Conservation (phyloP, 2,329 filamentous ascomycete species). For the Ceratocystis harringtonii region DNA sequence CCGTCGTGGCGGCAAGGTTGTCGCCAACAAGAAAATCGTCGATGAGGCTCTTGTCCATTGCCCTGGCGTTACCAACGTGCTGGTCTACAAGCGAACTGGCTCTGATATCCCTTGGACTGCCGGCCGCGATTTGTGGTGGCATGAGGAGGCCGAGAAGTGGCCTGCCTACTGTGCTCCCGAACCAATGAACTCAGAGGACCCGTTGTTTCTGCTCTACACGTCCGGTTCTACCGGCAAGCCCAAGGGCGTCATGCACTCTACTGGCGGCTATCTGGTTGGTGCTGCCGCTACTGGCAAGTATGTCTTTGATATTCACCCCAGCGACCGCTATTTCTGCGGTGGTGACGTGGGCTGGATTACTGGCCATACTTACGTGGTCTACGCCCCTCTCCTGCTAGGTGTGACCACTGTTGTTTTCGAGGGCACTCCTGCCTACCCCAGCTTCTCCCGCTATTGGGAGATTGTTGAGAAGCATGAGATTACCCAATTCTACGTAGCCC, state of each 20-base stretch:
- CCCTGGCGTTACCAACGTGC: constrained; percentile 66
- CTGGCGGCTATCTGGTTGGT: constrained; percentile 84
- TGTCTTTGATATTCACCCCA: constrained; percentile 93
- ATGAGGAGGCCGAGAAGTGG: constrained; percentile 96
- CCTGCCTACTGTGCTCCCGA: constrained; percentile 83
- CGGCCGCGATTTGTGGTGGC: constrained; percentile 92
- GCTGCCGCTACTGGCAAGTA: constrained; percentile 93
- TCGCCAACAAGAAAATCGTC: constrained; percentile 97
- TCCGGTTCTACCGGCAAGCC: constrained; percentile 97
- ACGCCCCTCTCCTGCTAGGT: constrained; percentile 83
- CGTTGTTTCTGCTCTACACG: constrained; percentile 93
- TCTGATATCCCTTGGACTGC: constrained; percentile 77
- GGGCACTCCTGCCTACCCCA: constrained; percentile 90
- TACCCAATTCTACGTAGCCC: constrained; percentile 96
- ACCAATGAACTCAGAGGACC: constrained; percentile 82
- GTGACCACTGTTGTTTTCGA: constrained; percentile 94
- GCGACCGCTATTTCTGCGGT: constrained; percentile 91
- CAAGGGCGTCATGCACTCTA: constrained; percentile 98
- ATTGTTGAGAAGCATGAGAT: constrained; percentile 91
- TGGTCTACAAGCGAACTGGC: constrained; percentile 92
- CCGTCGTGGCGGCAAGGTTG: constrained; percentile 92
- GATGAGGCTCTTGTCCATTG: constrained; percentile 95
- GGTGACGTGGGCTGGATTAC: constrained; percentile 99
- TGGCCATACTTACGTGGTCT: constrained; percentile 95
- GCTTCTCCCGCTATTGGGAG: constrained; percentile 98